Evolutionary conservation across 1,284 basidiomycete genomes (phyloP), one percentile per base, ranked within the genome.

Genomic region (Naganishia liquefaciens): DNA sequence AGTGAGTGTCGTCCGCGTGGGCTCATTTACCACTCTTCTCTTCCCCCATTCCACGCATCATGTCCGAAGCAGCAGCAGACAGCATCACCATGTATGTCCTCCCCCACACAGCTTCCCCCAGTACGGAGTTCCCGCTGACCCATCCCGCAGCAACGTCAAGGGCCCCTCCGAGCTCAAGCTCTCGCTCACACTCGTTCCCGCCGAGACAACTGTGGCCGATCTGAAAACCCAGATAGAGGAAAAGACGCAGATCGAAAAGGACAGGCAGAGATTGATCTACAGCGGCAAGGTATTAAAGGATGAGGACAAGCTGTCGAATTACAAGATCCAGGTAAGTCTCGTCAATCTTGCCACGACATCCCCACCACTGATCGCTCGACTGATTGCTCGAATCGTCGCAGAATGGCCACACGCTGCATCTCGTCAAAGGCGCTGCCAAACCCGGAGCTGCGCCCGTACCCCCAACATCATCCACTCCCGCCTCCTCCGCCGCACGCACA

Each of bases 101-200:
- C 37, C 25, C 11, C 42, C 5, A 2, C 2, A 23, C 17, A 15
- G n/a, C n/a, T n/a, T n/a, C n/a, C n/a, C n/a, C n/a, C n/a, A n/a
- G n/a, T 5, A 19, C 9, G n/a, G 27, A 5, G 11, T 46, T 43
- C 1, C 11, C 27, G 17, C 44, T 61, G n/a, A 49, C 46, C 43
- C 21, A 25, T 15, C 39, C 30, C 28, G 44, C 63, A 79, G 77
- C 64, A 79, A 74, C 27, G 73, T 80, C 70, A 80, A 80, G 73
- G 91, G 91, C 19, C 91, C 92, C 1, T 90, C 85, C 74, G 91
- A 94, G 80, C 83, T 93, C 77, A 94, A 94, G 82, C 84, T 95
- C 30, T 86, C 90, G 73, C 84, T 86, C 10, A 79, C 82, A 61
- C 84, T 86, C 49, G 86, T 87, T 79, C 90, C 90, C 81, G 47